Base-by-base conservation (phyloP, 2,329 filamentous ascomycete genomes). In the Pyrenochaeta sp. region DNA sequence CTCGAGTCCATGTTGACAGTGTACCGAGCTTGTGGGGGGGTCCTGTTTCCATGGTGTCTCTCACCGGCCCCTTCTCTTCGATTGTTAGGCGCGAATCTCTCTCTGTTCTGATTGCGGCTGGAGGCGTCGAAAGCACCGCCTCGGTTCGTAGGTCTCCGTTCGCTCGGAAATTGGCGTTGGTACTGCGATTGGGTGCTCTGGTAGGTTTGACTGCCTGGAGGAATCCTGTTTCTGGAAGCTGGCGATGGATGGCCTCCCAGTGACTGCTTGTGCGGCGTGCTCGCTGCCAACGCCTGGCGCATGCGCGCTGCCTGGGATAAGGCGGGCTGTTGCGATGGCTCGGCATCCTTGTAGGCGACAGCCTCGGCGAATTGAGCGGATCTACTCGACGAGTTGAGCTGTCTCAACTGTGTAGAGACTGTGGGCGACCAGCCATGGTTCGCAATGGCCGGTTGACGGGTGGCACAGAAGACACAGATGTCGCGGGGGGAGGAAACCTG, bases 401-500 rank as follows among this genome's bases (percentile, higher is more conserved):
- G 36, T 35, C 69, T 53, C 27, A 60, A 60, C 30, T 71, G 68
- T n/a, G 53, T 40, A n/a, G 55, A 23, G 7, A 29, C 27, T 3
- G 58, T 35, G 9, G 45, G 46, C 13, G 60, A 15, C 32, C 41
- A 37, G 19, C 48, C 52, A 10, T 45, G 28, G 35, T 58, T 57
- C 36, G 54, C 51, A 18, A 50, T 48, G 40, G 59, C 52, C 32
- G 61, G 35, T 55, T 67, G 65, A 29, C 65, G 63, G 44, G 64
- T 63, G 59, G 69, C 67, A 62, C 69, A 72, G 37, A 72, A 69
- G 53, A 69, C 51, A 57, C 69, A 72, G 35, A 72, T 53, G 40
- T 70, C 60, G 51, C 67, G 68, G 47, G 67, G 60, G 20, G 67
- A 61, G 23, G 66, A 63, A 11, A 60, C 61, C 69, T 72, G 24